Base-by-base conservation (phyloP, 202 grass and related monocot genomes). In the Carex arenaria region DNA sequence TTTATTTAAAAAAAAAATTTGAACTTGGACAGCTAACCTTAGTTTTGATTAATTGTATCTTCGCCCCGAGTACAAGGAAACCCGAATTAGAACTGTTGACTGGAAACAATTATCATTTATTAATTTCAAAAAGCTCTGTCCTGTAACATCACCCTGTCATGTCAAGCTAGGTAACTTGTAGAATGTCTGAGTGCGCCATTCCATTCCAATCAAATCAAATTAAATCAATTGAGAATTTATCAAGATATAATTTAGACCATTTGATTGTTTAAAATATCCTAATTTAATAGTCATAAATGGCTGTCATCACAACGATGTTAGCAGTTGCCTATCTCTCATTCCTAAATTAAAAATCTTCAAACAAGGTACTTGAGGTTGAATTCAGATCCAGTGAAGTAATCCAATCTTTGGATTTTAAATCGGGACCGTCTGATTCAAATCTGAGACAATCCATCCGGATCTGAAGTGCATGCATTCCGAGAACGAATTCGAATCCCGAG, bases 131-230 rank as follows among this genome's bases (percentile, higher is more conserved):
- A 43, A 77, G 73, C n/a, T 64, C 4, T 30, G 78, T 45, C 6
- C 38, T 30, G 34, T 80, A 80, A 80, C 78, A 80, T 80, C 78
- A 40, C 59, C 54, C 20, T 7, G 59, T 80, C 78, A 64, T 38
- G 18, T 80, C 78, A 62, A 42, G 18, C 17, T 64, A 26, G 56
- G 59, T 45, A 47, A 64, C 34, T 17, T 64, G 34, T 7, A 80
- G 20, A 80, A 63, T 15, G 64, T 47, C 60, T 64, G n/a, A 64
- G 23, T 6, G n/a, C 64, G 78, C 34, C 34, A 28, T 10, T 9
- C n/a, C 13, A 47, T 26, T 26, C 26, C 26, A 26, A 80, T 80
- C 57, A 80, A 61, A 80, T 80, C 31, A 45, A 12, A 40, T 53
- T 4, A 52, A 20, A 22, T 80, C 56, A 60, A 30, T 11, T 69